Conservation (phyloP, 306 rosid species). For the Gleditsia sinensis region DNA sequence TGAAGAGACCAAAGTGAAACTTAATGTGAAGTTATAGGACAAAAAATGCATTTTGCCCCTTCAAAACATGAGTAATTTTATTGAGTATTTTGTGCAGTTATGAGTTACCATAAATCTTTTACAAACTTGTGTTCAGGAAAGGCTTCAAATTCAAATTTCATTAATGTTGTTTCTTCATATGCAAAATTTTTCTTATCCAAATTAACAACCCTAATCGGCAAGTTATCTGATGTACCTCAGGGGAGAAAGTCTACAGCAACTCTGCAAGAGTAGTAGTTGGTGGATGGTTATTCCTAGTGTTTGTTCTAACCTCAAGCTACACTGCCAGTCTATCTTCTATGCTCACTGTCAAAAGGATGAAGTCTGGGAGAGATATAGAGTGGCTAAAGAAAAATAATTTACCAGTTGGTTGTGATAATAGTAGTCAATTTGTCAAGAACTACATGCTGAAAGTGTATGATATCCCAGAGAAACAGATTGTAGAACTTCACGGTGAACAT, state of each 20-base stretch:
- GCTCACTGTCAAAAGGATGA: constrained; percentile 50
- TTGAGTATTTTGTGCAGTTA: no score
- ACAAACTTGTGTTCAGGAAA: no score
- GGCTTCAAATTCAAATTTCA: background rate
- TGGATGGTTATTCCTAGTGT: constrained; percentile 58
- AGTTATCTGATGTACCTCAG: constrained; percentile 38
- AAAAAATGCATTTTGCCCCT: no score
- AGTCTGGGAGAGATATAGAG: constrained; percentile 38
- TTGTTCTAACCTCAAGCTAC: constrained; percentile 65
- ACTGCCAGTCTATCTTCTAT: constrained; percentile 71
- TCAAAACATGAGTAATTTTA: no score
- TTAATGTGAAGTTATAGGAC: no score
- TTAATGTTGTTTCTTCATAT: constrained; percentile 20
- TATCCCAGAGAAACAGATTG: constrained; percentile 1
- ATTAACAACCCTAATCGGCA: background rate
- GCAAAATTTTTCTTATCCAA: background rate
- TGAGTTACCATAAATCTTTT: no score
- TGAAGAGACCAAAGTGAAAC: no score
- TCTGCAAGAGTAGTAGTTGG: constrained; percentile 48
- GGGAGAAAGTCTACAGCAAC: constrained; percentile 50
- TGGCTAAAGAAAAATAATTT: constrained; percentile 52
- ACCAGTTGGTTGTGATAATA: constrained; percentile 47
- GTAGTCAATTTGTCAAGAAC: constrained; percentile 34
- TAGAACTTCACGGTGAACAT: constrained; percentile 26
- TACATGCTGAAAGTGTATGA: constrained; percentile 36